phyloP scores from a whole-genome alignment of 129 eudicot genomes.

The Helianthus annuus region HanXRQr2.0-SUNRISE NC_035441.2:170952311-170952810 shows the following conservation, averaged over 20 bases:
- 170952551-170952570: constrained; percentile 11
- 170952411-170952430: constrained; percentile 5
- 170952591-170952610: constrained; percentile 8
- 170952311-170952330: neutral
- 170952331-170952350: neutral
- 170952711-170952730: too few relatives aligned
- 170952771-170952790: too few relatives aligned
- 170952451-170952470: constrained; percentile 34
- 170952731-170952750: too few relatives aligned
- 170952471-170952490: constrained; percentile 34
- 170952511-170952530: constrained; percentile 34
- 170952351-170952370: neutral
- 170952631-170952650: constrained; percentile 28
- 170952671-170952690: constrained; percentile 8
- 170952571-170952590: constrained; percentile 26
- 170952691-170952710: neutral
- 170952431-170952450: constrained; percentile 2
- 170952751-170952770: too few relatives aligned
- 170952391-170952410: constrained; percentile 23
- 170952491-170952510: constrained; percentile 40
- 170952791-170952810: too few relatives aligned
- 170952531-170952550: neutral
- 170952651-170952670: constrained; percentile 43
- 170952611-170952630: constrained; percentile 6
- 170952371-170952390: constrained; percentile 11